phyloP scores from a whole-genome alignment of 192 early-diverging fungal species.

The Coemansia sp. region DNA sequence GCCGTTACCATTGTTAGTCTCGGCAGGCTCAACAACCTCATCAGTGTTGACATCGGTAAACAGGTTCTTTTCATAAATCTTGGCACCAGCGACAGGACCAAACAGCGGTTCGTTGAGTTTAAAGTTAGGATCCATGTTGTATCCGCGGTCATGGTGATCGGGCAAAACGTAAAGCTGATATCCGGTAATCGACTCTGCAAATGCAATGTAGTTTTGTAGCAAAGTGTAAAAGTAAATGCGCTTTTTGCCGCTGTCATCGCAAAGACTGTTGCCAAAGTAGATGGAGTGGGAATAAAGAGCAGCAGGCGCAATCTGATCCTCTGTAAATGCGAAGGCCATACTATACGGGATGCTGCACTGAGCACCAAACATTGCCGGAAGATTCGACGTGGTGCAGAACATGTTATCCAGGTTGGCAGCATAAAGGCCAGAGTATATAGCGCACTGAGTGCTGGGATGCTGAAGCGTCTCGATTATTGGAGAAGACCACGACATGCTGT shows the following conservation, averaged over 20 bases:
- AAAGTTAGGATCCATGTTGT: conserved; percentile 5
- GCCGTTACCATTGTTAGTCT: not conserved
- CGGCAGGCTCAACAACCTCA: not conserved
- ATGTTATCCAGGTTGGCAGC: conserved; percentile 21
- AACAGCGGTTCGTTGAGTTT: conserved; percentile 3
- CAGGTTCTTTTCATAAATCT: not conserved
- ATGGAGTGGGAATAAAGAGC: conserved; percentile 24
- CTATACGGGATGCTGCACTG: conserved; percentile 21
- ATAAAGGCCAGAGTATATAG: conserved; percentile 13
- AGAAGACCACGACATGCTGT: conserved; percentile 5
- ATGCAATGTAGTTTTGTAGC: conserved; percentile 17
- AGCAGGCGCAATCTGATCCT: conserved; percentile 10
- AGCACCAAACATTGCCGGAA: conserved; percentile 1
- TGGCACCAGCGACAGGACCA: not conserved
- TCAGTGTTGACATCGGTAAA: not conserved
- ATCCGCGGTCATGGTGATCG: conserved; percentile 2
- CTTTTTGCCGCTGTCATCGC: conserved; percentile 6
- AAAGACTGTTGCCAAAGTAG: conserved; percentile 12
- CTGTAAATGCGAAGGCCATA: conserved; percentile 9
- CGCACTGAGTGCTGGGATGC: conserved; percentile 14
- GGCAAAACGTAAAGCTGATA: conserved; percentile 6
- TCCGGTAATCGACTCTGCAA: conserved; percentile 17
- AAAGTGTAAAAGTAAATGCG: conserved; percentile 18
- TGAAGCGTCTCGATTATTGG: conserved; percentile 3
- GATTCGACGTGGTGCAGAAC: conserved; percentile 16